Percentiles rank a stretch among this genome's conserved stretches.
These are phyloP conservation scores for Macaranga tanarius DNA, from an alignment of 441 rosid genomes.

Conservation along the genomic window DNA sequence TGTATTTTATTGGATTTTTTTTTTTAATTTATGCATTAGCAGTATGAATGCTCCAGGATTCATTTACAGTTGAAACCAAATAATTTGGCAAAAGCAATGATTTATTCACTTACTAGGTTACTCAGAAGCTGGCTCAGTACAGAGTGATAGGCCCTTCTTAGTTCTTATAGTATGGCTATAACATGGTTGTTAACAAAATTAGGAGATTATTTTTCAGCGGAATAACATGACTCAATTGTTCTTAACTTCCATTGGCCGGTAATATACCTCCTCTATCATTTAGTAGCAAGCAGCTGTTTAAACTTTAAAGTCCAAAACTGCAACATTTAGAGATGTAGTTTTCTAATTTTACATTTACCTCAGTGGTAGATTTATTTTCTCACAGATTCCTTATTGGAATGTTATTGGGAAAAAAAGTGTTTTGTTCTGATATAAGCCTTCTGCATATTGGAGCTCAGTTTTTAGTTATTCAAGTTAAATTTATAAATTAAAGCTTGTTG, in stretches of 20 bases:
- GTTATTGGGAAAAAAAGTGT: not conserved
- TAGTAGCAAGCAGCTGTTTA: not conserved
- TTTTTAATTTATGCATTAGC: not conserved
- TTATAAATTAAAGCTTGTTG: not conserved
- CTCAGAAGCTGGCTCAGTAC: not conserved
- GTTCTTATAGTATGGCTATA: not conserved
- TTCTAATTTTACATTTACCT: not conserved
- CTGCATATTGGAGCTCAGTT: not conserved
- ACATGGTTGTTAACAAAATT: too few species aligned
- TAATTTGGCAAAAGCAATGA: not conserved
- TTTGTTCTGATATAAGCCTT: not conserved
- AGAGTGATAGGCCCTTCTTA: too few species aligned
- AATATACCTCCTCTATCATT: too few species aligned
- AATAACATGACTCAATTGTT: not conserved
- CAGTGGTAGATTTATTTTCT: not conserved
- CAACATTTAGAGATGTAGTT: not conserved
- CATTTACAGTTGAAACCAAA: not conserved
- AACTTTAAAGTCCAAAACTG: not conserved
- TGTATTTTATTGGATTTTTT: not conserved
- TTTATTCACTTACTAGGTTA: not conserved
- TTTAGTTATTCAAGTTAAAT: not conserved
- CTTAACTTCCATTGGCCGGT: too few species aligned
- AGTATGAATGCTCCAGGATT: not conserved
- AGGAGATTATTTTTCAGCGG: not conserved
- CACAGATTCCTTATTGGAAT: not conserved